These are phyloP conservation scores for Atractiella rhizophila DNA, from an alignment of 768 basidiomycete genomes.

Conservation along the genomic window DNA sequence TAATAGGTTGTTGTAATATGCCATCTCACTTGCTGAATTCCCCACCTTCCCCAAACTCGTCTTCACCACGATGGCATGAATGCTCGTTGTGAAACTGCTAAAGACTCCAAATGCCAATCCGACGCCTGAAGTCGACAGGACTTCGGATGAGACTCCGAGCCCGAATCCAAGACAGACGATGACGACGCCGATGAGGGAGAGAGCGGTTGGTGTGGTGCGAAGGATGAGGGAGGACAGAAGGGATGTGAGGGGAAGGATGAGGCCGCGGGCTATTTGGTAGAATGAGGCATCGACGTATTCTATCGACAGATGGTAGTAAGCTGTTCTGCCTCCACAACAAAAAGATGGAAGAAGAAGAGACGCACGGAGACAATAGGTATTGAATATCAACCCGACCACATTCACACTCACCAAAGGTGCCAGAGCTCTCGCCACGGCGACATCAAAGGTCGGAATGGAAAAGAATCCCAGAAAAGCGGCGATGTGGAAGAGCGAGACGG, in stretches of 20 bases:
- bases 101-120: constrained; percentile 60
- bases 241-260: constrained; percentile 80
- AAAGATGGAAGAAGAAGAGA: too few relatives aligned
- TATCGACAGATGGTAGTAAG: too few relatives aligned
- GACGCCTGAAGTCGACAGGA: constrained; percentile 29
- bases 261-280: constrained; percentile 74
- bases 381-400: constrained; percentile 38
- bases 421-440: constrained; percentile 41
- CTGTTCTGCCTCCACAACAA: too few relatives aligned
- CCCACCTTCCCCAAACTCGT: constrained; percentile 50
- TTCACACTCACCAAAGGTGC: constrained; percentile 50
- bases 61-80: constrained; percentile 85
- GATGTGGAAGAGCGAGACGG: constrained; percentile 44
- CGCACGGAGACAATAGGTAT: constrained; percentile 16
- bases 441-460: constrained; percentile 40
- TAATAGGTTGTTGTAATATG: constrained; percentile 73
- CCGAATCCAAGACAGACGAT: constrained; percentile 75
- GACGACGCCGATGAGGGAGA: constrained; percentile 45
- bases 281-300: constrained; percentile 80
- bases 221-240: constrained; percentile 52
- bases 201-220: constrained; percentile 47
- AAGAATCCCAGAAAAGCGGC: too few relatives aligned
- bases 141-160: constrained; percentile 20
- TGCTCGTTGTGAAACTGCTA: constrained; percentile 59
- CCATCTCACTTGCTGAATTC: constrained; percentile 56